These are phyloP conservation scores for Pleodorina starrii DNA, from an alignment of 139 green algal genomes.

Conservation along the genomic window DNA sequence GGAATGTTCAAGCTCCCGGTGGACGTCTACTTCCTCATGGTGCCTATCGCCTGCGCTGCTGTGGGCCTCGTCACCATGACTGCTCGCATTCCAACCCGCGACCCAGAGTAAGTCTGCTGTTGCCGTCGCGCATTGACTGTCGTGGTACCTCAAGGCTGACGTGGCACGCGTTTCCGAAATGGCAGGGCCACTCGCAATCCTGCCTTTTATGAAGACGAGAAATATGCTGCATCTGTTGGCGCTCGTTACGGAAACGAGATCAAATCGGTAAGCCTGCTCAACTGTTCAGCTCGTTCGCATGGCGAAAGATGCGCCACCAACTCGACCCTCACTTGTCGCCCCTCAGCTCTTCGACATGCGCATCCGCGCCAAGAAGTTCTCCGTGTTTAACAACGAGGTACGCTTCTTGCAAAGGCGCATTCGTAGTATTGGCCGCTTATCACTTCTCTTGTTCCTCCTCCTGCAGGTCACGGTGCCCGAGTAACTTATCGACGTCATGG, in stretches of 20 bases:
- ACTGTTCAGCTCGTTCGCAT: not conserved
- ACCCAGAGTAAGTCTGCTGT: not conserved
- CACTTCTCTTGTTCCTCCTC: no score
- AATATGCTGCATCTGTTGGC: not conserved
- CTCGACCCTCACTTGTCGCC: not conserved
- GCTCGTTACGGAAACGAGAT: slow-evolving; percentile 2
- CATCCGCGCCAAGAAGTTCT: slow-evolving; percentile 18
- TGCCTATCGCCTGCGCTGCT: slow-evolving; percentile 19
- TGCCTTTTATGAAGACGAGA: slow-evolving; percentile 17
- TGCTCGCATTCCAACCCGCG: not conserved
- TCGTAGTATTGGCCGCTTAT: no score
- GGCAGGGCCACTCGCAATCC: slow-evolving; percentile 15
- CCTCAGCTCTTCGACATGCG: slow-evolving; percentile 26
- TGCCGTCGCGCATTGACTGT: not conserved
- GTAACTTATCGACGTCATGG: no score
- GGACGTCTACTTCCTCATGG: slow-evolving; percentile 16
- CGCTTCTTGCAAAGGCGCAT: no score
- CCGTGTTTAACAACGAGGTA: slow-evolving; percentile 17
- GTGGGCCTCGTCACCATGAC: not conserved
- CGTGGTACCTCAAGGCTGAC: not conserved
- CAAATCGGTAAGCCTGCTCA: not conserved
- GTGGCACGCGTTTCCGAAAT: not conserved
- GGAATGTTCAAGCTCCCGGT: slow-evolving; percentile 10
- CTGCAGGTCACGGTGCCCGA: no score
- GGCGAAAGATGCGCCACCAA: no score